Evolutionary conservation across 2,329 filamentous ascomycete genomes (phyloP).

Genomic region (Chaetoscypha palmicola): DNA sequence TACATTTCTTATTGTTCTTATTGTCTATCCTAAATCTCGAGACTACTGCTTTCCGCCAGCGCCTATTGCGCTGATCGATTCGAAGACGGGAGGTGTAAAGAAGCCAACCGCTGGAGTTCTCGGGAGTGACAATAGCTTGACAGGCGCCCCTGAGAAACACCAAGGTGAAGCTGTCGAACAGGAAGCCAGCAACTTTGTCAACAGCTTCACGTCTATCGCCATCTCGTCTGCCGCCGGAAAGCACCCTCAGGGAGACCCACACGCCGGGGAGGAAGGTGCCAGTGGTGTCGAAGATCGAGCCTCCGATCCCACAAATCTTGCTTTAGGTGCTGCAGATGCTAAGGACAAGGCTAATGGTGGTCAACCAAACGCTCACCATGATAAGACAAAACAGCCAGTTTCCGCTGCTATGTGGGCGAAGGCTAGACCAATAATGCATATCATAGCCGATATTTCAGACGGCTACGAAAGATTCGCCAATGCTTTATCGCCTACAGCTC

Average conservation of each 20-base stretch:
- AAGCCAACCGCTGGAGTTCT: slow-evolving; percentile 16
- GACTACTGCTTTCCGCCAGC: slow-evolving; percentile 14
- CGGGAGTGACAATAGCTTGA: slow-evolving; percentile 17
- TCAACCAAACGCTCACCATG: slow-evolving; percentile 10
- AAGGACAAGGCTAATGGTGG: slow-evolving; percentile 8
- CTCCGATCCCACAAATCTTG: slow-evolving; percentile 14
- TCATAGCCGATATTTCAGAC: slow-evolving; percentile 41
- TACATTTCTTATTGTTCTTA: slow-evolving; percentile 12
- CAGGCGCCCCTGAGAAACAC: slow-evolving; percentile 20
- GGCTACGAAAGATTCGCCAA: slow-evolving; percentile 47
- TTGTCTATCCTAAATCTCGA: slow-evolving; percentile 11
- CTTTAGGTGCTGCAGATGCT: slow-evolving; percentile 12
- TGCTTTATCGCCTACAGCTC: slow-evolving; percentile 32
- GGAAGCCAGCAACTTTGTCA: slow-evolving; percentile 20
- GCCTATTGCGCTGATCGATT: slow-evolving; percentile 16
- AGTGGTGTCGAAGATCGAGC: slow-evolving; percentile 14
- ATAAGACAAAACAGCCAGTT: slow-evolving; percentile 19
- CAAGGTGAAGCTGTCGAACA: slow-evolving; percentile 19
- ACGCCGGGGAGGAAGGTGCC: slow-evolving; percentile 11
- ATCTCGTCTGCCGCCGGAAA: slow-evolving; percentile 15
- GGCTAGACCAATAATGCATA: slow-evolving; percentile 29
- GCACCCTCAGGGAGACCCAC: slow-evolving; percentile 14
- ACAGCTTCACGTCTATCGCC: slow-evolving; percentile 10
- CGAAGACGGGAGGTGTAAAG: slow-evolving; percentile 15
- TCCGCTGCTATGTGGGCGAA: slow-evolving; percentile 18